Percentiles rank a stretch among this genome's conserved stretches.
phyloP scores from a whole-genome alignment of 2,329 filamentous ascomycete species.

The Phaeosphaeria sp. region DNA sequence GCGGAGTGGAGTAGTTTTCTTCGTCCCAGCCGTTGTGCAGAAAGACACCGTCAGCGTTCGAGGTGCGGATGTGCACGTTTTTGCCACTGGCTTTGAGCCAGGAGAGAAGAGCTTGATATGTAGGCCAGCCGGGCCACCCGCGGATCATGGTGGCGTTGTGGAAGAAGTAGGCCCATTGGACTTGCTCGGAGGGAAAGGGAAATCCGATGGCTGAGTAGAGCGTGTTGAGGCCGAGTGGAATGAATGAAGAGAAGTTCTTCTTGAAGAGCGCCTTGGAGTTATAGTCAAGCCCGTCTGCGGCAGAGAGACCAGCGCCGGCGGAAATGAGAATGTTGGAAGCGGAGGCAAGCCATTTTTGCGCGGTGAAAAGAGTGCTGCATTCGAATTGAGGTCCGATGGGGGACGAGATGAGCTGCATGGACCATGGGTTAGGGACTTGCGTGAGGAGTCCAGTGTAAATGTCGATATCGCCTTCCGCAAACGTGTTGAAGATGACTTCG shows the following conservation, averaged over 20 bases:
- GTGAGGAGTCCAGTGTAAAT: constrained; percentile 23
- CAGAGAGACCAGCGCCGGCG: constrained; percentile 45
- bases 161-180: constrained; percentile 46
- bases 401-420: not conserved
- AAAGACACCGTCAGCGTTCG: constrained; percentile 45
- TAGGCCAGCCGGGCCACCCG: constrained; percentile 30
- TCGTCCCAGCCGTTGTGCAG: constrained; percentile 32
- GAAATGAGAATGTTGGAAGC: constrained; percentile 36
- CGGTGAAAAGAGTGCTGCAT: constrained; percentile 5
- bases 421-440: not conserved
- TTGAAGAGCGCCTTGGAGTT: constrained; percentile 40
- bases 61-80: constrained; percentile 38
- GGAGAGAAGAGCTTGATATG: constrained; percentile 22
- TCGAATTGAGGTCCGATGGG: constrained; percentile 3
- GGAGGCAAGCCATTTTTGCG: constrained; percentile 30
- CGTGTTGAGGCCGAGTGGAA: constrained; percentile 31
- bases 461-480: constrained; percentile 33
- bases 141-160: constrained; percentile 36
- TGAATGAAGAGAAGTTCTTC: constrained; percentile 39
- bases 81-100: constrained; percentile 20
- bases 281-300: constrained; percentile 44
- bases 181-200: constrained; percentile 33
- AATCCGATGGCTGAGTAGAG: constrained; percentile 47
- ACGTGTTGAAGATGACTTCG: constrained; percentile 44
- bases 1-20: constrained; percentile 36